phyloP scores from a whole-genome alignment of 2,329 filamentous ascomycete genomes.

The Phaeomoniella chlamydospora region DNA sequence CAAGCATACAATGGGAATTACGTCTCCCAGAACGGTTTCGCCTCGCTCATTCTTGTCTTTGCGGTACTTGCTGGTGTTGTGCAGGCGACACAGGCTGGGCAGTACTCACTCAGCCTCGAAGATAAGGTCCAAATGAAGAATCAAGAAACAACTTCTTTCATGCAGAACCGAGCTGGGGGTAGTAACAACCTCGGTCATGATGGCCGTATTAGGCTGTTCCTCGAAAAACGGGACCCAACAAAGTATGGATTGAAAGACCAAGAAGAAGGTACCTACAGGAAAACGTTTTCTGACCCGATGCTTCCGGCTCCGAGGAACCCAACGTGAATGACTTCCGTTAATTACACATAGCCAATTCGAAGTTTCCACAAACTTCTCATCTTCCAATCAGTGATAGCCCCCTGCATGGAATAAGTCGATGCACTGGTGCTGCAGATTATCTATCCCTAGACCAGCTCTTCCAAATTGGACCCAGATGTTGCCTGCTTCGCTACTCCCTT shows the following conservation, averaged over 20 bases:
- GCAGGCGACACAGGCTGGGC: slow-evolving; percentile 56
- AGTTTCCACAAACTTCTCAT: no score
- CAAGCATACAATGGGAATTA: slow-evolving; percentile 37
- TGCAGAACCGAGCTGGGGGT: slow-evolving; percentile 27
- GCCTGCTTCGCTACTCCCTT: no score
- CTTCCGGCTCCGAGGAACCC: no score
- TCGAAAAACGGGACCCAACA: slow-evolving; percentile 54
- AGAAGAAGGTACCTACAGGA: slow-evolving; percentile 24
- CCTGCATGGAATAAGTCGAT: no score
- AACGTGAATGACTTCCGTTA: no score
- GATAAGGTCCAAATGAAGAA: slow-evolving; percentile 53
- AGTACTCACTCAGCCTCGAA: slow-evolving; percentile 46
- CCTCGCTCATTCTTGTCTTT: slow-evolving; percentile 54
- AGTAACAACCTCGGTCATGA: slow-evolving; percentile 38
- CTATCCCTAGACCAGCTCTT: no score
- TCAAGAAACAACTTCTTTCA: slow-evolving; percentile 43
- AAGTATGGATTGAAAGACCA: slow-evolving; percentile 28
- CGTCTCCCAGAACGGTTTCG: slow-evolving; percentile 69
- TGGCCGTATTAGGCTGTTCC: slow-evolving; percentile 53
- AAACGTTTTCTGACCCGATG: slow-evolving; percentile 2
- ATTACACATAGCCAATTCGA: no score
- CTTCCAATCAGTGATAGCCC: no score
- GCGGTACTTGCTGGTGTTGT: slow-evolving; percentile 56
- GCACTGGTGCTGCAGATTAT: no score
- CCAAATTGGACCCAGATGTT: no score